Evolutionary conservation across 768 basidiomycete species (phyloP).

Genomic region (Tricholoma furcatifolium): DNA sequence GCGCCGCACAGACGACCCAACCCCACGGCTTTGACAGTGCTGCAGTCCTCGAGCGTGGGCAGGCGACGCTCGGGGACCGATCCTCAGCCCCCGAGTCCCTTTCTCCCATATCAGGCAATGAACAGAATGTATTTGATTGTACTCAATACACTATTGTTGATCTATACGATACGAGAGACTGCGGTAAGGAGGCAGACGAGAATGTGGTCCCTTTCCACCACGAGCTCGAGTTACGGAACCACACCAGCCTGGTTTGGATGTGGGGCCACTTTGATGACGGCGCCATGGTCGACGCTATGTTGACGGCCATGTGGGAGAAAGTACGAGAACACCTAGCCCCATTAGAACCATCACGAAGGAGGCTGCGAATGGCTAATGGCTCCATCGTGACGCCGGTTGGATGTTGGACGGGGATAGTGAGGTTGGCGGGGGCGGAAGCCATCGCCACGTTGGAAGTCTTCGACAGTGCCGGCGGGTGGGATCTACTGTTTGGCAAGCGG

Average conservation of each 20-base stretch:
- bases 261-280: constrained; percentile 20
- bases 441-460: constrained; percentile 21
- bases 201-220: constrained; percentile 9
- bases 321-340: background rate
- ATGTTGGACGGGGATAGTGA: constrained; percentile 7
- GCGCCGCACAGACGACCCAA: constrained; percentile 13
- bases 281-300: constrained; percentile 22
- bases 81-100: too few relatives aligned
- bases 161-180: too few relatives aligned
- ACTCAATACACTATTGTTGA: too few relatives aligned
- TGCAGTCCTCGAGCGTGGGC: background rate
- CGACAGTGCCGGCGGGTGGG: constrained; percentile 25
- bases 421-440: background rate
- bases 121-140: too few relatives aligned
- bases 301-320: background rate
- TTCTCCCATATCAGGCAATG: too few relatives aligned
- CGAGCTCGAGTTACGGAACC: constrained; percentile 1
- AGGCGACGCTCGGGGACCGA: background rate
- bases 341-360: constrained; percentile 1
- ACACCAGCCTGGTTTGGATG: background rate
- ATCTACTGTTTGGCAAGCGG: constrained; percentile 27
- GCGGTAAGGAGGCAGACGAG: too few relatives aligned
- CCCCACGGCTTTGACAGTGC: background rate
- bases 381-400: constrained; percentile 6
- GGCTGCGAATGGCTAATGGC: constrained; percentile 25